A percentile compares a stretch with the other conserved stretches of the same genome.
These are phyloP conservation scores for Monoraphidium neglectum DNA, from an alignment of 139 green algal genomes.

Conservation along the genomic window DNA sequence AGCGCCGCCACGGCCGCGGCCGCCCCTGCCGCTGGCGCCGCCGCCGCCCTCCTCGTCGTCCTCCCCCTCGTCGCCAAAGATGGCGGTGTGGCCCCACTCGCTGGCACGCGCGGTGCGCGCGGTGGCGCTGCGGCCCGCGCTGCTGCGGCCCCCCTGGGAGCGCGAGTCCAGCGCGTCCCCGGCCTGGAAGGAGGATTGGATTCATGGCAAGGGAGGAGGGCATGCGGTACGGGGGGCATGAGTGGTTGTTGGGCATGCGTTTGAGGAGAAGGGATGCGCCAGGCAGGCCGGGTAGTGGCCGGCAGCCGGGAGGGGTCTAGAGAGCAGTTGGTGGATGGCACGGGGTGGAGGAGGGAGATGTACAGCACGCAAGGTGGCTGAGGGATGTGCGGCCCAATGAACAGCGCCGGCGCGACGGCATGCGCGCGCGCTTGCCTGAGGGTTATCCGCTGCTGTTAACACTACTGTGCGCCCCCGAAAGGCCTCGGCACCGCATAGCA, in stretches of 20 bases:
- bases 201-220: too few species aligned
- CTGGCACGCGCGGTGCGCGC: conserved; percentile 61
- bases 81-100: conserved; percentile 74
- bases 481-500: background rate
- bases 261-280: too few species aligned
- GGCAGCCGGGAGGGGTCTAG: too few species aligned
- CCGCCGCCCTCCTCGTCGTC: conserved; percentile 38
- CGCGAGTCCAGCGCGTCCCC: conserved; percentile 19
- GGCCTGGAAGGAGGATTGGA: background rate
- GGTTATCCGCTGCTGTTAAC: background rate
- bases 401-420: background rate
- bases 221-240: too few species aligned
- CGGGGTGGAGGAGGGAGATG: too few species aligned
- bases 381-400: background rate
- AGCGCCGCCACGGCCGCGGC: conserved; percentile 5
- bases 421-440: conserved; percentile 3
- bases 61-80: conserved; percentile 80
- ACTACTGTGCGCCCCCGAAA: conserved; percentile 3
- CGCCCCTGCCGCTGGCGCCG: conserved; percentile 10
- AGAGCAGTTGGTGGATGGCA: too few species aligned
- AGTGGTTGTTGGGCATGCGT: too few species aligned
- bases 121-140: conserved; percentile 5
- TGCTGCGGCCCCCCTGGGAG: conserved; percentile 28
- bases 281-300: too few species aligned
- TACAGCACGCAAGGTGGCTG: too few species aligned